Evolutionary conservation across 805 yeast species (phyloP).

Genomic region (Teunomyces aglyptinius): DNA sequence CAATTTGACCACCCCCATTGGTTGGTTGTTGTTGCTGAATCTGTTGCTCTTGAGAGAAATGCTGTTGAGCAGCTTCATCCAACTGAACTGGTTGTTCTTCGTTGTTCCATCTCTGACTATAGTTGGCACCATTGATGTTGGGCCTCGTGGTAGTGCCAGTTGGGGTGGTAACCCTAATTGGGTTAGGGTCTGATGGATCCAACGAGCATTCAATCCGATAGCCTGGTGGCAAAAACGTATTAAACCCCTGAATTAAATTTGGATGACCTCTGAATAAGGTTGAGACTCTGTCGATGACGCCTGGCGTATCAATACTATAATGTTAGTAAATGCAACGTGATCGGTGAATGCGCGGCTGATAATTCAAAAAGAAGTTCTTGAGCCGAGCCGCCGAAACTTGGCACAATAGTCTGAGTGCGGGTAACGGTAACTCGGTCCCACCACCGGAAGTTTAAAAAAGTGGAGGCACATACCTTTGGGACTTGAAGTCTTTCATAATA

Average conservation of each 20-base stretch:
- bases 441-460: slow-evolving; percentile 1
- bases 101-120: slow-evolving; percentile 24
- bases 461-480: slow-evolving; percentile 60
- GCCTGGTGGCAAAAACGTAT: slow-evolving; percentile 96
- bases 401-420: not conserved
- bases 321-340: slow-evolving; percentile 7
- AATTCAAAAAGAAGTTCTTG: not conserved
- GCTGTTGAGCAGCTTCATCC: slow-evolving; percentile 15
- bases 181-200: slow-evolving; percentile 87
- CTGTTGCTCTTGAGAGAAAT: slow-evolving; percentile 17
- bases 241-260: slow-evolving; percentile 91
- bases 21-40: slow-evolving; percentile 17
- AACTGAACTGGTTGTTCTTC: slow-evolving; percentile 17
- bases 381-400: slow-evolving; percentile 1
- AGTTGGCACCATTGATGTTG: slow-evolving; percentile 36
- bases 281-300: slow-evolving; percentile 95
- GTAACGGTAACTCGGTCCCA: slow-evolving; percentile 1
- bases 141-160: slow-evolving; percentile 79
- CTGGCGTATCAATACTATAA: slow-evolving; percentile 86
- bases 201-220: slow-evolving; percentile 87
- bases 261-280: slow-evolving; percentile 91
- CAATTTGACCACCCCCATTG: slow-evolving; percentile 70
- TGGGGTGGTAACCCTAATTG: slow-evolving; percentile 94
- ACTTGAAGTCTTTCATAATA: slow-evolving; percentile 98
- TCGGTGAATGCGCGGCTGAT: slow-evolving; percentile 2